A percentile compares a stretch with the other conserved stretches of the same genome.
Evolutionary conservation across 1,139 yeast genomes (phyloP).

Genomic region (Candida albicans): DNA sequence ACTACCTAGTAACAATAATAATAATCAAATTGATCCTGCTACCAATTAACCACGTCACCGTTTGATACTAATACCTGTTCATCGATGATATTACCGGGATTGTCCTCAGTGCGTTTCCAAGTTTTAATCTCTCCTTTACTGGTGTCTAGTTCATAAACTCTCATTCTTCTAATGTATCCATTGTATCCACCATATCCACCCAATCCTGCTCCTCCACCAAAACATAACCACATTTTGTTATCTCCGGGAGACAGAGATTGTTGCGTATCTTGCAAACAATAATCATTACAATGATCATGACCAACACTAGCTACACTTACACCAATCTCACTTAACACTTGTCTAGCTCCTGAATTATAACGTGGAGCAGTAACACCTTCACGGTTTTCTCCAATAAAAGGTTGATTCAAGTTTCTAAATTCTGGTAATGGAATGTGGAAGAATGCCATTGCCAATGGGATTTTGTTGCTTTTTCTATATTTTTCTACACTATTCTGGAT

Average conservation of each 20-base stretch:
- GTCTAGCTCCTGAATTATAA: constrained; percentile 65
- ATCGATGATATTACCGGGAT: constrained; percentile 54
- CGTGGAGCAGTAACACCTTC: constrained; percentile 82
- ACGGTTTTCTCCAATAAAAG: constrained; percentile 55
- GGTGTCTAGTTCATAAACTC: constrained; percentile 68
- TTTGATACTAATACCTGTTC: constrained; percentile 54
- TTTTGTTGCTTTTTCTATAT: constrained; percentile 32
- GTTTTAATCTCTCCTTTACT: constrained; percentile 52
- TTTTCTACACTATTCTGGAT: constrained; percentile 13
- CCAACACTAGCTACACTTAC: constrained; percentile 79
- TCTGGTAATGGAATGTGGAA: constrained; percentile 94
- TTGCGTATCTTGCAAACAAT: constrained; percentile 57
- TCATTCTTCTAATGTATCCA: constrained; percentile 72
- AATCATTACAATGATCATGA: constrained; percentile 94
- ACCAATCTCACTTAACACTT: constrained; percentile 57
- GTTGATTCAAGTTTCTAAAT: constrained; percentile 52
- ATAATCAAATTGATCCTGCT: neutral
- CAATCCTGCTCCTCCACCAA: constrained; percentile 91
- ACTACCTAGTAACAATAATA: too few relatives aligned
- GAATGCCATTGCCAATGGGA: constrained; percentile 77
- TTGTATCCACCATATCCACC: constrained; percentile 96
- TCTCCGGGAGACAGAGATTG: constrained; percentile 26
- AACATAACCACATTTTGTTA: constrained; percentile 76
- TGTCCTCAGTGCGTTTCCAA: constrained; percentile 69
- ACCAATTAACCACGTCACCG: constrained; percentile 38